Base-by-base conservation (phyloP, 2,329 filamentous ascomycete species). In the Xylaria sp. region DNA sequence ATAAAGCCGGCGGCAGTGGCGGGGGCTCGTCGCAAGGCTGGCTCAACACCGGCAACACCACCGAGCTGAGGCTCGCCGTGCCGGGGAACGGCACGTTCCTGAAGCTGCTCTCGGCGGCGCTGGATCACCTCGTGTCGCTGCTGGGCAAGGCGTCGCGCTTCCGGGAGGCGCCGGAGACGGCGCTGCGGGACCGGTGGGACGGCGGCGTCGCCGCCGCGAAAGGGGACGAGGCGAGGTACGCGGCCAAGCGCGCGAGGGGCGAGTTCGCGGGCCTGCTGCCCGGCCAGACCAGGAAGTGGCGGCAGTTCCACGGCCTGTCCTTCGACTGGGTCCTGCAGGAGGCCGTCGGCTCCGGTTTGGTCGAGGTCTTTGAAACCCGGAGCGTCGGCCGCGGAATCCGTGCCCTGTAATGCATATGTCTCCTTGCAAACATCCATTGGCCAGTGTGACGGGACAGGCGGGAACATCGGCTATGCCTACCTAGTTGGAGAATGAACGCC, bases 351-450 rank as follows among this genome's bases (percentile, higher is more conserved):
- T 77, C 85, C 22, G 89, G 89, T 1, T 66, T 87, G 16, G 80
- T 91, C 3, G 89, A 92, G 71, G 73, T 90, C 13, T 92, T 92
- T 69, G 83, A 90, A 65, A 92, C 89, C 11, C 79, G 86, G 13
- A 88, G 84, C 63, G 87, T 91, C n/a, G 89, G 89, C 1, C 77
- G 81, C 55, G 89, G 84, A 9, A 80, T 90, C 53, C 77, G 84
- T 60, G 71, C 71, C 46, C 50, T 79, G 52, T 71, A 69, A 56
- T 43, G 9, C 9, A 26, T 34, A n/a, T n/a, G n/a, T n/a, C n/a
- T n/a, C n/a, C n/a, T n/a, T n/a, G n/a, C n/a, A n/a, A n/a, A n/a
- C n/a, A n/a, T n/a, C n/a, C n/a, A n/a, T n/a, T n/a, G n/a, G n/a
- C n/a, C n/a, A n/a, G n/a, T n/a, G n/a, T n/a, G n/a, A n/a, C n/a